Evolutionary conservation across 495 filamentous ascomycete genomes (phyloP), one percentile per base, ranked within the genome.

Genomic region (Hypoxylon fragiforme): DNA sequence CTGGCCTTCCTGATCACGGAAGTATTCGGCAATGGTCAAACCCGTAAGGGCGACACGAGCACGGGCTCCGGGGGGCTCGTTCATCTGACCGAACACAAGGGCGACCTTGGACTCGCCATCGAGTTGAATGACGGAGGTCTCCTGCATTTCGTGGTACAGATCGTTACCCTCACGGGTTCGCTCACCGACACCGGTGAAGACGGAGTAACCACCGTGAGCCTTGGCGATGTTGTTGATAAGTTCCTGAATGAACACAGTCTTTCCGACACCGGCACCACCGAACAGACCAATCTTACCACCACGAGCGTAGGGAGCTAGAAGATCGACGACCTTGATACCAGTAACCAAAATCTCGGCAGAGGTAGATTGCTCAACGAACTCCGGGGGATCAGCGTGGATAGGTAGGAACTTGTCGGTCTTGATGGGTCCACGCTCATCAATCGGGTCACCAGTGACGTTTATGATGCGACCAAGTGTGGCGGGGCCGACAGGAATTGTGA

Each of bases 211-310:
- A 94, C 94, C 95, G 81, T 98, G 94, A 68, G 94, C 94, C 85
- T 98, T 98, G 80, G 94, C 94, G 70, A 98, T 97, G 86, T 98
- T 98, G 90, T 98, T 98, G 73, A 98, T 98, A 72, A 98, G 79
- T 81, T 98, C 94, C 84, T 98, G 94, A 75, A 98, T 98, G 84
- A 98, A 98, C 81, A 98, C 94, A 73, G 94, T 98, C 88, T 98
- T 98, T 78, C 94, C 94, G 82, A 98, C 94, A 94, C 94, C 94
- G 69, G 94, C 94, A 94, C 94, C 94, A 81, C 94, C 94, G 80
- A 98, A 98, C 71, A 98, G 95, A 89, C 94, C 94, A 84, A 98
- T 98, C 87, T 98, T 98, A 85, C 94, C 94, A 88, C 94, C 94
- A 92, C 94, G 94, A 78, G 94, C 94, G 76, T 98, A 98, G 66